phyloP scores from a whole-genome alignment of 140 eudicot genomes.

The Cichorium intybus region DNA sequence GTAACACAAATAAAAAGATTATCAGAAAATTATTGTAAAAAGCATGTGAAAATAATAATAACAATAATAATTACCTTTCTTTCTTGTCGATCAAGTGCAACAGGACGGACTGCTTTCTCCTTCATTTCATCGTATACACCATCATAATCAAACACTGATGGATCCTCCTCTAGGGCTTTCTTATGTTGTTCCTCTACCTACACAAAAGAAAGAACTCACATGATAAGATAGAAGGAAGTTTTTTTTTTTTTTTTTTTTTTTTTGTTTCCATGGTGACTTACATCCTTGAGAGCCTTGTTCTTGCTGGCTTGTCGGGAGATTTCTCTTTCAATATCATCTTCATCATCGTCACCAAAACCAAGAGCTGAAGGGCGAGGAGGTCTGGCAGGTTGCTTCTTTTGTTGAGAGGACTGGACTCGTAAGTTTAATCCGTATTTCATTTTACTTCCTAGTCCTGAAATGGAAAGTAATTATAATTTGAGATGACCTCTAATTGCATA shows the following conservation, averaged over 20 bases:
- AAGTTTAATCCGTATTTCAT: conserved; percentile 65
- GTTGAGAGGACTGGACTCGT: conserved; percentile 64
- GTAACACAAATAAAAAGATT: conserved; percentile 10
- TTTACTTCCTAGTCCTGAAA: neutral
- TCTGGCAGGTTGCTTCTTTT: conserved; percentile 44
- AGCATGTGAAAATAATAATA: neutral
- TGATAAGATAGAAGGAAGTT: neutral
- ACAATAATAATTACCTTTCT: conserved; percentile 62
- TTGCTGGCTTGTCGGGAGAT: conserved; percentile 83
- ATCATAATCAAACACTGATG: conserved; percentile 81
- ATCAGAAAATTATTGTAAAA: neutral
- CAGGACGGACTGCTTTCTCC: conserved; percentile 58
- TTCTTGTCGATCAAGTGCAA: conserved; percentile 59
- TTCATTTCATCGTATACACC: conserved; percentile 89
- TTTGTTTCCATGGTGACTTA: conserved; percentile 22
- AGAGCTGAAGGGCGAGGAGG: conserved; percentile 53
- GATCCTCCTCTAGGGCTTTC: conserved; percentile 93
- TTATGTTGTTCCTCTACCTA: conserved; percentile 93
- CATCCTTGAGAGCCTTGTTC: conserved; percentile 82
- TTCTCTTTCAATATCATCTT: conserved; percentile 69
- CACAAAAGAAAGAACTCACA: conserved; percentile 1
- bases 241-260: too few species aligned
- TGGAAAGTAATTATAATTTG: neutral
- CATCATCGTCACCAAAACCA: conserved; percentile 64
- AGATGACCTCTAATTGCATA: neutral